These are phyloP conservation scores for Talaromyces stipitatus DNA, from an alignment of 495 filamentous ascomycete genomes.

Conservation along the genomic window DNA sequence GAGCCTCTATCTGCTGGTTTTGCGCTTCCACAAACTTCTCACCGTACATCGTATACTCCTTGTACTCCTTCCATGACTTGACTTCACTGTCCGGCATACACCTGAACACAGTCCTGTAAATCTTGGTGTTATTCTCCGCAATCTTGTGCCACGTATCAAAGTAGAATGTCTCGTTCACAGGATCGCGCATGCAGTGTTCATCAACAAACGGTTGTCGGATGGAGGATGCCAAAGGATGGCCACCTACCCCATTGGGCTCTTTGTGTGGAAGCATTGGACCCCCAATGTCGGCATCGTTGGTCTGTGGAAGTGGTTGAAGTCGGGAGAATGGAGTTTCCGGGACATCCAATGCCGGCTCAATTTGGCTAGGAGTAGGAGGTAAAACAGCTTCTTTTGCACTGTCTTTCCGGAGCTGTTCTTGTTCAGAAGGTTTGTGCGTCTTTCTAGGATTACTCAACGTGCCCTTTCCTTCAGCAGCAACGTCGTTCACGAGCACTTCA, in stretches of 20 bases:
- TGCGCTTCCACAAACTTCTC: conserved; percentile 71
- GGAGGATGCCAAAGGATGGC: conserved; percentile 56
- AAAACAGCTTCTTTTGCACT: conserved; percentile 35
- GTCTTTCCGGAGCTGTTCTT: conserved; percentile 15
- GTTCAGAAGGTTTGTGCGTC: conserved; percentile 16
- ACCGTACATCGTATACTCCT: conserved; percentile 72
- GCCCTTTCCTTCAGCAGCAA: conserved; percentile 54
- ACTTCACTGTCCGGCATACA: conserved; percentile 96
- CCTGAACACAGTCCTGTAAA: conserved; percentile 89
- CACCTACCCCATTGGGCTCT: conserved; percentile 34
- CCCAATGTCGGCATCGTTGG: conserved; percentile 75
- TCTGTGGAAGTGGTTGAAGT: conserved; percentile 55
- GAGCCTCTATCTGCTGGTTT: conserved; percentile 29
- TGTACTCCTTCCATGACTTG: conserved; percentile 89
- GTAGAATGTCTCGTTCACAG: conserved; percentile 74
- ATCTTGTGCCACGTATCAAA: conserved; percentile 82
- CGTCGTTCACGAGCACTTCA: conserved; percentile 58
- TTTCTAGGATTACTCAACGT: conserved; percentile 42
- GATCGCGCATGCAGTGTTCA: conserved; percentile 72
- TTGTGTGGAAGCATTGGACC: conserved; percentile 45
- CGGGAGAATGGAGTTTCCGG: conserved; percentile 41
- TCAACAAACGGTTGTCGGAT: conserved; percentile 57
- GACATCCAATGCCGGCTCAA: conserved; percentile 11
- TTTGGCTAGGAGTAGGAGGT: conserved; percentile 39
- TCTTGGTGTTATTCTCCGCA: conserved; percentile 88